Conservation (phyloP, 2,329 filamentous ascomycete genomes). For the Colletotrichum cuscutae region DNA sequence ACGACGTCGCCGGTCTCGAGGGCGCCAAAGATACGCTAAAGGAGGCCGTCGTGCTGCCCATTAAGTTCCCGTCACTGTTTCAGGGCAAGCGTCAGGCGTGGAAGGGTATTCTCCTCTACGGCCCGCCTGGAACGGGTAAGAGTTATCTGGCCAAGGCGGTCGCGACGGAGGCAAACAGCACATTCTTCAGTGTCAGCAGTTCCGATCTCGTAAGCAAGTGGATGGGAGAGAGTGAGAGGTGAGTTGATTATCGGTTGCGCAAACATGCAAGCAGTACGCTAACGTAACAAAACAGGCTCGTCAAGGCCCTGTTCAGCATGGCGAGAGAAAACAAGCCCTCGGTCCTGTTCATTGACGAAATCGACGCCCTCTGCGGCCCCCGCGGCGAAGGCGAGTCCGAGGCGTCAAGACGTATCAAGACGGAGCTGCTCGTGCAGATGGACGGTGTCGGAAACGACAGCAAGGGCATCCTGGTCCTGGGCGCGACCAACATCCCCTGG, state of each 20-base stretch:
- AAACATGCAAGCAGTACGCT: background rate
- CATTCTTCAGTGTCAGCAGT: constrained; percentile 98
- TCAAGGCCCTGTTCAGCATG: constrained; percentile 97
- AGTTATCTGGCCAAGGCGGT: constrained; percentile 97
- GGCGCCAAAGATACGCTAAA: constrained; percentile 96
- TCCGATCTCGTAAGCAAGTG: constrained; percentile 98
- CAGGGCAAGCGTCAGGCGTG: constrained; percentile 96
- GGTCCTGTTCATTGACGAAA: constrained; percentile 99
- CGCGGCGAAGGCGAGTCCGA: constrained; percentile 96
- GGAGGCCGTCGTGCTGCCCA: constrained; percentile 96
- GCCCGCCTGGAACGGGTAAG: constrained; percentile 96
- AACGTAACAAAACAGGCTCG: constrained; percentile 68
- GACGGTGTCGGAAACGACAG: constrained; percentile 97
- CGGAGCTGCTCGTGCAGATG: constrained; percentile 98
- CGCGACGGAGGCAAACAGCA: constrained; percentile 97
- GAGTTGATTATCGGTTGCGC: constrained; percentile 39
- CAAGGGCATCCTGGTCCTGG: constrained; percentile 91
- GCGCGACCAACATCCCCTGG: constrained; percentile 98
- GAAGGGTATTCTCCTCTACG: constrained; percentile 97
- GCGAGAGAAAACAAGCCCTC: constrained; percentile 97
- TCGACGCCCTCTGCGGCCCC: constrained; percentile 94
- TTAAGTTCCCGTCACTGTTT: constrained; percentile 98
- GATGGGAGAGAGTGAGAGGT: constrained; percentile 99
- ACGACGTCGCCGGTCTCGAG: constrained; percentile 96
- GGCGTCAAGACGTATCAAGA: constrained; percentile 97